Evolutionary conservation across 306 rosid species (phyloP).

Genomic region (Glycine soja): DNA sequence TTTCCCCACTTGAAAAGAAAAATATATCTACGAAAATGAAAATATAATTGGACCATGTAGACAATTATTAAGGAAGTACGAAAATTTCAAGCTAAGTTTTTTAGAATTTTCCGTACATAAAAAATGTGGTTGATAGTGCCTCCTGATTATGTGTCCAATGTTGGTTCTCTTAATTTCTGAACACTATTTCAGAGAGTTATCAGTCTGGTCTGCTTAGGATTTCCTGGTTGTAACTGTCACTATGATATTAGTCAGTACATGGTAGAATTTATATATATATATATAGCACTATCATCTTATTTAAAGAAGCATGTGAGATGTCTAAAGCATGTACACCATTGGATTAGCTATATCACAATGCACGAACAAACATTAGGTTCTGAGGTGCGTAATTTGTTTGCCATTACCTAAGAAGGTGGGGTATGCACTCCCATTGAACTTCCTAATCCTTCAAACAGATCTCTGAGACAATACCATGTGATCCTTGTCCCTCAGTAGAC

Average conservation of each 20-base stretch:
- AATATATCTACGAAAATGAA: neutral
- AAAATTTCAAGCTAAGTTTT: neutral
- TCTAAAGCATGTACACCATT: constrained; percentile 29
- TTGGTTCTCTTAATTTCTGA: too few species aligned
- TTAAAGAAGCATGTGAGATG: constrained; percentile 31
- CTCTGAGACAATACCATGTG: constrained; percentile 37
- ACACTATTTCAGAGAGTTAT: too few species aligned
- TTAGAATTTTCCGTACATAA: neutral
- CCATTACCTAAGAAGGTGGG: neutral
- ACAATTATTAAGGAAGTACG: neutral
- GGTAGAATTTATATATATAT: neutral
- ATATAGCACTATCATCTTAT: constrained; percentile 4
- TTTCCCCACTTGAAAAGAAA: neutral
- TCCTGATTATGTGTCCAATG: too few species aligned
- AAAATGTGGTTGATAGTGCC: constrained; percentile 13
- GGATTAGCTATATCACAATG: neutral
- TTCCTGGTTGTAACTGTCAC: neutral
- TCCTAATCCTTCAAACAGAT: constrained; percentile 15
- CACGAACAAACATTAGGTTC: neutral
- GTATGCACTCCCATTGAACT: neutral
- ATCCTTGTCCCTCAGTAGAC: neutral
- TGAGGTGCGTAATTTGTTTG: neutral
- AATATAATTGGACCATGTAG: neutral
- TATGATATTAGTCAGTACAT: neutral
- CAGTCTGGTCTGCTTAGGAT: neutral